These are phyloP conservation scores for Pseudognaphalium luteoalbum DNA, from an alignment of 129 eudicot genomes.

Conservation along the genomic window DNA sequence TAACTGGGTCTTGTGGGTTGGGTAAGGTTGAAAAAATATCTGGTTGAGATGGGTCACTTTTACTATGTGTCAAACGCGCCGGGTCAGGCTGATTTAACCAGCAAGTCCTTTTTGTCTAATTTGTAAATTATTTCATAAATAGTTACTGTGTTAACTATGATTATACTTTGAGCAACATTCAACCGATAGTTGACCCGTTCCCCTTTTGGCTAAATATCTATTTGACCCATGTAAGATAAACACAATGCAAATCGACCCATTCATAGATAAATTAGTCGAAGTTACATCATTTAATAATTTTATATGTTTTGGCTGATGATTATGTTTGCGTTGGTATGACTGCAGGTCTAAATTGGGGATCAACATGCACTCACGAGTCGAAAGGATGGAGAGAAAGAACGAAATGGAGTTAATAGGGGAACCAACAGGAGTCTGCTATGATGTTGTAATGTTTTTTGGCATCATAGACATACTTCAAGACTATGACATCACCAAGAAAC, in stretches of 20 bases:
- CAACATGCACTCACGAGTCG: slow-evolving; percentile 89
- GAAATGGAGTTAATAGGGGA: slow-evolving; percentile 75
- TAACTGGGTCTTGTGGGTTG: too few species aligned
- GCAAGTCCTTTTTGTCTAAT: not conserved
- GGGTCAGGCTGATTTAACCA: not conserved
- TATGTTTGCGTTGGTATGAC: not conserved
- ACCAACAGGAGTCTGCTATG: slow-evolving; percentile 85
- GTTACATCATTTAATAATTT: not conserved
- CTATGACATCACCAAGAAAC: slow-evolving; percentile 91
- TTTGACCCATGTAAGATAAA: too few species aligned
- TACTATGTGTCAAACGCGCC: not conserved
- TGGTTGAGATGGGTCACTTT: not conserved
- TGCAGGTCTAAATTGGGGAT: slow-evolving; percentile 73
- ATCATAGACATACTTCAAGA: slow-evolving; percentile 96
- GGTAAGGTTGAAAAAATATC: not conserved
- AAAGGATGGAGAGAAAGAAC: slow-evolving; percentile 57
- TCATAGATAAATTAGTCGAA: not conserved
- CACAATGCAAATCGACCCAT: slow-evolving; percentile 8
- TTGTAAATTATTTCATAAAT: not conserved
- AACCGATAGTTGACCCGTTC: not conserved
- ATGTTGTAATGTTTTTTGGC: slow-evolving; percentile 84
- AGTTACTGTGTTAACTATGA: not conserved
- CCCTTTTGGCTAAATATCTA: not conserved
- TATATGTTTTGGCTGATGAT: not conserved
- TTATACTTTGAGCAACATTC: not conserved